phyloP scores from a whole-genome alignment of 768 basidiomycete species.

The Tricholoma bakamatsutake region DNA sequence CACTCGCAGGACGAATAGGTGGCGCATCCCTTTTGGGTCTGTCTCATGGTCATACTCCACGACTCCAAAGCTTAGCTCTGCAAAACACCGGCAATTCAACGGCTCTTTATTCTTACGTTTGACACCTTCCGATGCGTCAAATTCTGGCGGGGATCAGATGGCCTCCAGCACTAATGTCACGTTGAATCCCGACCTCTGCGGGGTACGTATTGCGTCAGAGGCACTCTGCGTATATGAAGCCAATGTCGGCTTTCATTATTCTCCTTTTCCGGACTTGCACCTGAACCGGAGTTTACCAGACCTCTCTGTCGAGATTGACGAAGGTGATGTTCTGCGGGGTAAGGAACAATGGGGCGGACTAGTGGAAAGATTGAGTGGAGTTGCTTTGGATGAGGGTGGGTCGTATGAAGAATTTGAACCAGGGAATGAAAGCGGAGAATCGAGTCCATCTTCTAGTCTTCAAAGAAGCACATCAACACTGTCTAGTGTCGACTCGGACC shows the following conservation, averaged over 20 bases:
- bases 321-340: slow-evolving; percentile 26
- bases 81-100: slow-evolving; percentile 27
- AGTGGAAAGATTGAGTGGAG: slow-evolving; percentile 30
- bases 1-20: slow-evolving; percentile 26
- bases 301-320: slow-evolving; percentile 23
- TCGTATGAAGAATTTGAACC: slow-evolving; percentile 12
- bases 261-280: slow-evolving; percentile 5
- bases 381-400: background rate
- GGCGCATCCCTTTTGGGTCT: slow-evolving; percentile 32
- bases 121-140: slow-evolving; percentile 6
- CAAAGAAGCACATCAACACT: slow-evolving; percentile 29
- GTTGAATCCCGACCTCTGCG: slow-evolving; percentile 36
- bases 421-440: slow-evolving; percentile 8
- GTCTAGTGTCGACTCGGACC: slow-evolving; percentile 36
- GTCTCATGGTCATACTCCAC: slow-evolving; percentile 35
- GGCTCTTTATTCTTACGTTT: slow-evolving; percentile 25
- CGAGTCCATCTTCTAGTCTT: slow-evolving; percentile 17
- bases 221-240: slow-evolving; percentile 33
- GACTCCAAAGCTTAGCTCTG: slow-evolving; percentile 13
- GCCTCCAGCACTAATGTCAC: slow-evolving; percentile 12
- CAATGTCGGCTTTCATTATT: slow-evolving; percentile 35
- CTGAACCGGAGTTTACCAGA: slow-evolving; percentile 7
- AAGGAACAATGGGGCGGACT: slow-evolving; percentile 38
- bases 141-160: slow-evolving; percentile 6
- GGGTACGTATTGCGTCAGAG: slow-evolving; percentile 32